phyloP scores from a whole-genome alignment of 768 basidiomycete species.

The Holtermannia corniformis region DNA sequence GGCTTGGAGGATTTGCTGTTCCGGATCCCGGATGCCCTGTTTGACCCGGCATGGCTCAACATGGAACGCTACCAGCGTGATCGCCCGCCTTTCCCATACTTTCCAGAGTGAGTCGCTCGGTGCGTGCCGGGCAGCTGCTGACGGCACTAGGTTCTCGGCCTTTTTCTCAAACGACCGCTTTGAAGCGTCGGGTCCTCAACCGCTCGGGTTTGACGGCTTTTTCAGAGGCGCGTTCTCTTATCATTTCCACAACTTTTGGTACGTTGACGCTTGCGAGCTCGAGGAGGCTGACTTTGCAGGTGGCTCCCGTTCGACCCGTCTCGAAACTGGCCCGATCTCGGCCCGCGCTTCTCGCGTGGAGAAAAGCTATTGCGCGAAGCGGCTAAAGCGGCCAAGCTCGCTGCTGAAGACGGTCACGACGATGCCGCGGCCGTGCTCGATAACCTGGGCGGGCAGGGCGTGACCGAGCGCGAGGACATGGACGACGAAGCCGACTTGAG shows the following conservation, averaged over 20 bases:
- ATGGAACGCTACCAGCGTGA: conserved; percentile 85
- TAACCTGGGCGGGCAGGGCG: conserved; percentile 1
- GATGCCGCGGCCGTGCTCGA: conserved; percentile 2
- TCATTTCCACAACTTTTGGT: conserved; percentile 64
- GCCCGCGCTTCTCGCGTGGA: conserved; percentile 62
- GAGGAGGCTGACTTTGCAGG: conserved; percentile 46
- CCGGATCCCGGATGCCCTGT: conserved; percentile 85
- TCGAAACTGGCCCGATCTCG: conserved; percentile 94
- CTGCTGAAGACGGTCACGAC: neutral
- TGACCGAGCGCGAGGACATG: conserved; percentile 19
- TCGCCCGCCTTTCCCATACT: conserved; percentile 87
- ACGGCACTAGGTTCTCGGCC: conserved; percentile 60
- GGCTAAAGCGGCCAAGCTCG: neutral
- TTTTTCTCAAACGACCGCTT: conserved; percentile 43
- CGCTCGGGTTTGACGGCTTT: conserved; percentile 87
- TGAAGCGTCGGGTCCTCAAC: conserved; percentile 70
- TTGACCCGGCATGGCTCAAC: conserved; percentile 94
- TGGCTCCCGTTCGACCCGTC: conserved; percentile 90
- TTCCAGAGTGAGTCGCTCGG: conserved; percentile 56
- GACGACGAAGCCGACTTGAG: conserved; percentile 39
- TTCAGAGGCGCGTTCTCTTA: conserved; percentile 89
- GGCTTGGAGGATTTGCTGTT: conserved; percentile 71
- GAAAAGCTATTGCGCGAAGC: conserved; percentile 57
- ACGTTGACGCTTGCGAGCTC: conserved; percentile 4
- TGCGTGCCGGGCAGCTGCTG: conserved; percentile 8